Base-by-base conservation (phyloP, 2,329 filamentous ascomycete genomes). In the Cordyceps pruinosa region DNA sequence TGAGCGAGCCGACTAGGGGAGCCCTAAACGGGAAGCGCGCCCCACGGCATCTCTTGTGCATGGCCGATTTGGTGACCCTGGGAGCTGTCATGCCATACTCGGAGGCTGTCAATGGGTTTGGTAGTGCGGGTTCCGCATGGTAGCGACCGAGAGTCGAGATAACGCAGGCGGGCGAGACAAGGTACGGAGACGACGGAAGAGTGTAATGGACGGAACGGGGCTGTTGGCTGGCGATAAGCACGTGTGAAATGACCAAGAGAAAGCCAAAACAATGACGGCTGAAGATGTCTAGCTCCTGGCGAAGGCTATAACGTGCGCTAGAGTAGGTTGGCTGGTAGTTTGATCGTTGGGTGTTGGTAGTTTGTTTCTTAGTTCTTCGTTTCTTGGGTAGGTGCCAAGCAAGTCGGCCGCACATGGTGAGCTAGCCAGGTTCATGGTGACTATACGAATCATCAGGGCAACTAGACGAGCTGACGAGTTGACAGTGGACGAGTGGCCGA, bases 11-110 rank as follows among this genome's bases (percentile, higher is more conserved):
- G 17, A 42, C 37, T 19, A 42, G 25, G 26, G 23, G 25, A 52
- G 51, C 39, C 41, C 51, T 35, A 46, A 54, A 54, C 17, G 41
- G 41, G 21, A 35, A 54, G 23, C 6, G 42, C 19, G 26, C 51
- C 51, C 51, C 51, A 54, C 51, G 51, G 8, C 30, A 54, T 54
- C 51, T 46, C 51, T 54, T 35, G 41, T 46, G 41, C 21, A 45
- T 44, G 41, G 30, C 26, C 51, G 51, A 54, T 46, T 37, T 6
- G 23, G 41, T 30, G 32, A 39, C 41, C 28, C 51, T 37, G n/a
- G 51, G 23, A 46, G 51, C 41, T 54, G 51, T 54, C 51, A 34
- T 35, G 9, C 21, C 28, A 15, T 35, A 15, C 25, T 15, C n/a
- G n/a, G n/a, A n/a, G n/a, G n/a, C n/a, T n/a, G n/a, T n/a, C n/a